Percentiles rank a stretch among this genome's conserved stretches.
These are phyloP conservation scores for Paraphaeosphaeria minitans DNA, from an alignment of 2,329 filamentous ascomycete species.

Conservation along the genomic window DNA sequence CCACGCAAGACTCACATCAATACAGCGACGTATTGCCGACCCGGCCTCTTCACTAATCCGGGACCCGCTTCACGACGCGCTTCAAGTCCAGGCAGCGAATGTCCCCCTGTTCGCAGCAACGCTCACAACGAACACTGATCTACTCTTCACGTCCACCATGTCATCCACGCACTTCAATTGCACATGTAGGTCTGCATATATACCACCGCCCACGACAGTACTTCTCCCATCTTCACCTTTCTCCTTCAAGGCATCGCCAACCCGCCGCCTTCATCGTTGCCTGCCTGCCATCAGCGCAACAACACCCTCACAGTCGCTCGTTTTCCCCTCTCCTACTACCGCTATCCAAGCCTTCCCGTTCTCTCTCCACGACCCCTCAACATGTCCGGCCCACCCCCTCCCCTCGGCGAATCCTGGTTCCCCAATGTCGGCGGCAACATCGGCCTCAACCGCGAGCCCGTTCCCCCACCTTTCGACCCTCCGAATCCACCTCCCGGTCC, in stretches of 20 bases:
- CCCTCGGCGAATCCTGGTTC: constrained; percentile 32
- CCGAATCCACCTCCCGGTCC: constrained; percentile 20
- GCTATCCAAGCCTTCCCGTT: too few relatives aligned
- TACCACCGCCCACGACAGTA: background rate
- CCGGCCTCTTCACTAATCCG: background rate
- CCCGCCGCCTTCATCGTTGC: background rate
- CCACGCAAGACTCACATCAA: background rate
- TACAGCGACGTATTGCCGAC: background rate
- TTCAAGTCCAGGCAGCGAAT: background rate
- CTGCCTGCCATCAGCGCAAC: background rate
- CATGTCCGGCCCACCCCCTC: constrained; percentile 37
- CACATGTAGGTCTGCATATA: background rate
- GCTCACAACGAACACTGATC: background rate
- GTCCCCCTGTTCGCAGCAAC: background rate
- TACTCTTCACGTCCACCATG: background rate
- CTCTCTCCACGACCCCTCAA: background rate
- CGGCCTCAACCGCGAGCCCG: constrained; percentile 41
- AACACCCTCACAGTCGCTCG: background rate
- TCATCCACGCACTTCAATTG: background rate
- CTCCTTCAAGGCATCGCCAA: background rate
- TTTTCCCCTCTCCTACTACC: background rate
- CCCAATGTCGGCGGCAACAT: constrained; percentile 41
- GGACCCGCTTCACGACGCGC: background rate
- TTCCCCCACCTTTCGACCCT: constrained; percentile 28
- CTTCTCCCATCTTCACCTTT: background rate